Evolutionary conservation across 306 rosid species (phyloP), one percentile per base, ranked within the genome.

Genomic region (Fragaria ananassa): DNA sequence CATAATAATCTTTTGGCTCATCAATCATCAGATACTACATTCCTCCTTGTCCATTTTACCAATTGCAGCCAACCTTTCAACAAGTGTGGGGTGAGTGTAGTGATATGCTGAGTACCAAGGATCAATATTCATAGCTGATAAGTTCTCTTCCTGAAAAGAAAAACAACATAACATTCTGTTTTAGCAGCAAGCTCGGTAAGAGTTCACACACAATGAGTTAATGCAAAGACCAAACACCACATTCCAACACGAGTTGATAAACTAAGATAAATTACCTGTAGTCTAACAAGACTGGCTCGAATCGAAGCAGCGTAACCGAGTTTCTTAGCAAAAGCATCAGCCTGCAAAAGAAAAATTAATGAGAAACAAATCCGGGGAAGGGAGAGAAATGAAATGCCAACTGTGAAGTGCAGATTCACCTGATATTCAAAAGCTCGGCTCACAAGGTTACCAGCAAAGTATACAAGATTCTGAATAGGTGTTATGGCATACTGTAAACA

Each of bases 81-180:
- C 96, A 25, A 95, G 97, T 2, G 98, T 97, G 61, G 97, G 97
- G 80, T 95, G 97, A 51, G 98, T 92, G 70, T 90, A 89, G 90
- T 95, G 98, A 83, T 92, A 92, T 17, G 97, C 97, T 2, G 98
- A 92, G 86, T 83, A 95, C 98, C 97, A 95, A 46, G 97, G 98
- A 88, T 91, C 98, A 9, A 96, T 87, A 54, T 95, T 95, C 98
- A 95, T 90, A 6, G 97, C 93, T 5, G 96, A 92, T 62, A 95
- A 84, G 86, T 94, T 94, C 81, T 90, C 96, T 88, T 94, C 96
- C 98, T 94, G 89, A 6, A 34, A 63, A 15, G 80, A 85, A 64
- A 25, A 17, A 58, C 10, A 9, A 21, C 27, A 23, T 18, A 5
- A 15, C 14, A 70, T 37, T 15, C 68, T 47, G 25, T 53, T 53